phyloP scores from a whole-genome alignment of 441 rosid genomes.

The Kokia cookei region DNA sequence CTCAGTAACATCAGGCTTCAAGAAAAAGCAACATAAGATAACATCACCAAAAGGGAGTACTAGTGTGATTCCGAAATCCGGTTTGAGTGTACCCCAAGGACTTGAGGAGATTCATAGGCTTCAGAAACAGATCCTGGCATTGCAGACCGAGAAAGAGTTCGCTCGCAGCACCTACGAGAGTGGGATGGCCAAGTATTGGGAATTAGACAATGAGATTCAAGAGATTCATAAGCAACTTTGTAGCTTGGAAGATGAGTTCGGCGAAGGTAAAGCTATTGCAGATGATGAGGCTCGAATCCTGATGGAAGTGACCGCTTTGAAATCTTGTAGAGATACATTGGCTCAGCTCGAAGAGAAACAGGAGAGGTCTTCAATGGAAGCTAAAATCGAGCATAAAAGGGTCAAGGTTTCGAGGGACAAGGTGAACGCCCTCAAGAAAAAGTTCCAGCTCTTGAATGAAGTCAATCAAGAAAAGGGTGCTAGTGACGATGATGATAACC shows the following conservation, averaged over 20 bases:
- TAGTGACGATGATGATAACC: background rate
- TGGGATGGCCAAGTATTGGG: constrained; percentile 65
- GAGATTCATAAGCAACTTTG: constrained; percentile 55
- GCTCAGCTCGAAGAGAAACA: constrained; percentile 62
- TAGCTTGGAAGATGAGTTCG: constrained; percentile 69
- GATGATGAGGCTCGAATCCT: constrained; percentile 75
- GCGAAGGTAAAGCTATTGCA: constrained; percentile 56
- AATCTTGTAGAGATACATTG: constrained; percentile 75
- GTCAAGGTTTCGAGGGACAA: constrained; percentile 41
- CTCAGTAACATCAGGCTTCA: constrained; percentile 30
- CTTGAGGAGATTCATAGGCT: constrained; percentile 61
- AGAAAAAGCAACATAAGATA: constrained; percentile 35
- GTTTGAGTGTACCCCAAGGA: constrained; percentile 56
- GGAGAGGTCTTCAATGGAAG: constrained; percentile 47
- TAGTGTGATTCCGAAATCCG: constrained; percentile 40
- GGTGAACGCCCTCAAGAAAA: constrained; percentile 43
- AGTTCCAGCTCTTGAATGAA: constrained; percentile 13
- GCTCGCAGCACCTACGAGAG: constrained; percentile 65
- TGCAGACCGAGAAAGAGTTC: constrained; percentile 88
- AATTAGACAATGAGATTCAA: constrained; percentile 47
- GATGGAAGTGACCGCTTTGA: constrained; percentile 74
- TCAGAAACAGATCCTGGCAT: constrained; percentile 70
- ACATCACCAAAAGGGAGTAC: constrained; percentile 18
- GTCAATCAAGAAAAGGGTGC: constrained; percentile 18
- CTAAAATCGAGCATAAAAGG: constrained; percentile 46